phyloP scores from a whole-genome alignment of 768 basidiomycete species.

The Suillus paluster region DNA sequence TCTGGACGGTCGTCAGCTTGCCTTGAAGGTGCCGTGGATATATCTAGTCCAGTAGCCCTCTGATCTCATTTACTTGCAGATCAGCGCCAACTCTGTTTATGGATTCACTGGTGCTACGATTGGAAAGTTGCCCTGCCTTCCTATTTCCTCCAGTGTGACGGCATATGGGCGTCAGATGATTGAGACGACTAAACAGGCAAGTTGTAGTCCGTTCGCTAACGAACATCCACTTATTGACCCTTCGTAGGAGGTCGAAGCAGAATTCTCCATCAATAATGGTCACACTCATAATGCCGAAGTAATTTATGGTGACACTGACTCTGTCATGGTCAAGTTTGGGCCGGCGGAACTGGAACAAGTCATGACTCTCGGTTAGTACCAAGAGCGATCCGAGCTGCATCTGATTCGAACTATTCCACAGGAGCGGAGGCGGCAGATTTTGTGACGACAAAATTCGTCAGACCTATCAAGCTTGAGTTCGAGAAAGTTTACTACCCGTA shows the following conservation, averaged over 20 bases:
- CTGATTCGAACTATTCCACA: constrained; percentile 33
- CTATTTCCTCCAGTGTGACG: constrained; percentile 95
- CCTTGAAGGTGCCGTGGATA: constrained; percentile 71
- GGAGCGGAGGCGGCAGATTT: constrained; percentile 92
- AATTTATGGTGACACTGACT: constrained; percentile 99
- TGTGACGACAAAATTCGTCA: constrained; percentile 89
- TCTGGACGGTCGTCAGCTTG: constrained; percentile 94
- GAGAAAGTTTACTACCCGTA: constrained; percentile 99
- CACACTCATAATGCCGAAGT: constrained; percentile 88
- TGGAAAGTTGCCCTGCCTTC: constrained; percentile 93
- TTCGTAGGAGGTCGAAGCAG: constrained; percentile 81
- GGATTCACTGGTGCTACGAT: constrained; percentile 98
- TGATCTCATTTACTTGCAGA: constrained; percentile 54
- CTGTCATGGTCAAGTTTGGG: constrained; percentile 98
- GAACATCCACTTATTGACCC: constrained; percentile 3
- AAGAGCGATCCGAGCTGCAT: background rate
- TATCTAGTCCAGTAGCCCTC: background rate
- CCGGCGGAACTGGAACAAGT: constrained; percentile 83
- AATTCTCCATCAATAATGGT: constrained; percentile 86
- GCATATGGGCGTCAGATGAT: constrained; percentile 99
- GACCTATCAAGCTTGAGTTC: constrained; percentile 98
- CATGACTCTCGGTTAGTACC: constrained; percentile 81
- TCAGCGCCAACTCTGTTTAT: constrained; percentile 98
- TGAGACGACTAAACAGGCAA: constrained; percentile 88
- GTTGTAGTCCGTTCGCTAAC: constrained; percentile 14